Base-by-base conservation (phyloP, 306 rosid species). In the Dalbergia cultrata region DNA sequence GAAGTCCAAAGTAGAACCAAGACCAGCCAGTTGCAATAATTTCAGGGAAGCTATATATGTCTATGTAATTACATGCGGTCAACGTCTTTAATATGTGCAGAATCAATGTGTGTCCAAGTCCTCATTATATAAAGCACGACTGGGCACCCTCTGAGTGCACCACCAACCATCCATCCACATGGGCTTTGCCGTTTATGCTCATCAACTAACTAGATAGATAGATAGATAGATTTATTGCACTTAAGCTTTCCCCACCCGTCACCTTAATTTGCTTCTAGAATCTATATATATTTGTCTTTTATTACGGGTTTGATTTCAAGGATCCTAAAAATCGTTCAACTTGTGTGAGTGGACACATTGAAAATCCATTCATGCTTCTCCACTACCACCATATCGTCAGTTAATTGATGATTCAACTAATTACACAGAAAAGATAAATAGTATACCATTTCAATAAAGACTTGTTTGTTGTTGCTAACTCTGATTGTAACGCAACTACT, bases 181-280 rank as follows among this genome's bases (percentile, higher is more conserved):
- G 45, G 14, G 63, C 22, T 41, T 68, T 49, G 70, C 70, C 17
- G 10, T 72, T 76, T 60, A 34, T 71, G 82, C 83, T 83, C 86
- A 71, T 83, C 86, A 71, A 56, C 79, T 82, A 56, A 17, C 85
- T 37, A 37, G 41, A 5, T 37, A 4, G 41, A 37, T 37, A 4
- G 41, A 35, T 35, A 35, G 39, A 5, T 35, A 37, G 41, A 37
- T 43, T 8, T 8, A 43, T 43, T 43, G 47, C 47, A 43, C 11
- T 43, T 43, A 9, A 43, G 0, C 7, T 5, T 37, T 37, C 7
- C 41, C 49, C 9, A 26, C 31, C 2, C 59, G n/a, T 61, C 74
- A 41, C 21, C 8, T 54, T 37, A 37, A 57, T 72, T 49, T 39
- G 61, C 82, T 82, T 82, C 82, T 82, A 82, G 82, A 82, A 70